Base-by-base conservation (phyloP, 2,329 filamentous ascomycete species). In the Neonectria punicea region DNA sequence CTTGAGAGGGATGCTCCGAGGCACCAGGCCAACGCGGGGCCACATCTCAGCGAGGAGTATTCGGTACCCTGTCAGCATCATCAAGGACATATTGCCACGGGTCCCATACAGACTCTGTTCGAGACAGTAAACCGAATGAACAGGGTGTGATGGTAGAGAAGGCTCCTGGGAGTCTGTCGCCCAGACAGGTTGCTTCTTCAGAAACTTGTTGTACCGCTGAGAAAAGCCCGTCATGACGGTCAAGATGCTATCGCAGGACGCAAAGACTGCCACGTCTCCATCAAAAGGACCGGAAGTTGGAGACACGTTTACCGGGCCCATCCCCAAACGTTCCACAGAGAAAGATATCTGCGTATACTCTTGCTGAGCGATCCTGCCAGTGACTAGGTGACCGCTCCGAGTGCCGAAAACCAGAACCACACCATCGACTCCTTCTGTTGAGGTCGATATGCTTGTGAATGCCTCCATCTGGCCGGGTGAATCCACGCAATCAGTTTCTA, bases 41-140 rank as follows among this genome's bases (percentile, higher is more conserved):
- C 85, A 81, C 49, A 90, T 73, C 50, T 88, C 84, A 5, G 86
- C 82, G 39, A 91, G 73, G 22, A 89, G 78, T 34, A 91, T 76
- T 13, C 80, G 80, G 9, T 82, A 77, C 5, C 83, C 84, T 3
- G 86, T 78, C 39, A 88, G 76, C 63, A 90, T 76, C 44, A 87
- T 77, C 25, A 89, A 67, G 10, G 82, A 80, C 18, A 79, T 77
- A 39, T 83, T 79, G 10, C 80, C 80, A 4, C 71, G 55, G 36
- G 74, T 70, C 13, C 78, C 78, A 2, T 81, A 81, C 16, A 86
- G 70, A 34, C 79, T 77, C 46, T 77, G 69, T 9, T 75, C 72
- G 13, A 88, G 75, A 34, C 80, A 82, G 9, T 82, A 78, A 4
- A 84, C 80, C 2, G 83, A 84, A 56, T 83, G 83, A 11, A 90